phyloP scores from a whole-genome alignment of 805 yeast genomes.

The Saccharomycopsis fibuligera region DNA sequence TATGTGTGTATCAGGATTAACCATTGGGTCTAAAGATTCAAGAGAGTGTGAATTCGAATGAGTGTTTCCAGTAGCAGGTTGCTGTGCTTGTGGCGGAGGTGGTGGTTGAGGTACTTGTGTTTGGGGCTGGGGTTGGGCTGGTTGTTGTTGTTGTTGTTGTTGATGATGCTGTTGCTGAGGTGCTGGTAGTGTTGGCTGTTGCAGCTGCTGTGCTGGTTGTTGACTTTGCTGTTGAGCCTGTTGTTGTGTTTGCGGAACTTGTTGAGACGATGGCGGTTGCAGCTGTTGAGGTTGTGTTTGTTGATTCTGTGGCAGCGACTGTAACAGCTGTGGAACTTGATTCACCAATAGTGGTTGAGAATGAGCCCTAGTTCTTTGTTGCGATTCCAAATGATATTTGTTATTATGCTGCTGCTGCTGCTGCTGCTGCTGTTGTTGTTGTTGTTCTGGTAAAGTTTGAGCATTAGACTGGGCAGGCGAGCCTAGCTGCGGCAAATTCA shows the following conservation, averaged over 20 bases:
- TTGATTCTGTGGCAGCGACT: background rate
- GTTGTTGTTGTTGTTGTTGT: conserved; percentile 18
- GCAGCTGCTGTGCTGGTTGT: background rate
- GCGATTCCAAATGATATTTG: background rate
- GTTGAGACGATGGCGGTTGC: background rate
- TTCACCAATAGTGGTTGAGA: background rate
- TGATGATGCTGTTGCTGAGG: conserved; percentile 19
- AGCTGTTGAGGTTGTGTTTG: conserved; percentile 1
- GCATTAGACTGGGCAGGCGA: background rate
- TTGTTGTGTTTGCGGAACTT: conserved; percentile 1
- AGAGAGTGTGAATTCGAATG: background rate
- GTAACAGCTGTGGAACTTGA: conserved; percentile 1
- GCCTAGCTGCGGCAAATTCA: conserved; percentile 44
- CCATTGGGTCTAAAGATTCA: background rate
- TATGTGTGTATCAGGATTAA: background rate
- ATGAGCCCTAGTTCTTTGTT: background rate
- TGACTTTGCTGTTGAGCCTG: conserved; percentile 1
- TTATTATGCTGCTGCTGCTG: background rate
- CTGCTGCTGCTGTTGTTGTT: background rate
- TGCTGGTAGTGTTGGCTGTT: conserved; percentile 3
- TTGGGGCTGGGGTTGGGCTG: conserved; percentile 17
- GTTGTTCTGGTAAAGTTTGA: background rate
- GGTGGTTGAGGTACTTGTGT: conserved; percentile 17
- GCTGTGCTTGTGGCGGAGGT: conserved; percentile 15
- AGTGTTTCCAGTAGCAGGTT: background rate